Evolutionary conservation across 345 rosid species (phyloP), one percentile per base, ranked within the genome.

Genomic region (Populus alba): DNA sequence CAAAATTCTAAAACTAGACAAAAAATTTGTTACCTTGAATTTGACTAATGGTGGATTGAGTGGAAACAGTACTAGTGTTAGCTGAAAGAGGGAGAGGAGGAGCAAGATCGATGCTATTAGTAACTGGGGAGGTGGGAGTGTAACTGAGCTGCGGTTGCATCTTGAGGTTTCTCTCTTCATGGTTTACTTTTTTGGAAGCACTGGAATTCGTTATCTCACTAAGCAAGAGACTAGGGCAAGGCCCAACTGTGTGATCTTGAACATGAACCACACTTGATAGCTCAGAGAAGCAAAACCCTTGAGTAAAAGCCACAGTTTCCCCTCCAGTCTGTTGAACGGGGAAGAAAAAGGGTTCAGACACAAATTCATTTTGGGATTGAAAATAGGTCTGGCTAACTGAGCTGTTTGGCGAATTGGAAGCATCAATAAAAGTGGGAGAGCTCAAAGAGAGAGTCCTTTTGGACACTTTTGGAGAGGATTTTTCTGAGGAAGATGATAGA

Each of bases 401-500:
- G 66, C 83, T 84, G 37, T 81, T 74, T 8, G 90, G 81, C 16
- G 87, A 77, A 68, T 80, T 77, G 72, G 85, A 73, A 33, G 71
- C 18, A 33, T 79, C 82, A 16, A 76, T 45, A 61, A 76, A 22
- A 73, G 72, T 86, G 70, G 87, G 67, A 61, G 93, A 72, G 68
- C 75, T 85, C 73, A 87, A 65, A 67, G 88, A 79, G 38, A 80
- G 47, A 13, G 77, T 62, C 43, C 78, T 82, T 25, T 66, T 77
- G 49, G 84, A 82, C 49, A 66, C 82, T 25, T 71, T 74, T 3
- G 91, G 90, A 31, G 97, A 89, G 35, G 92, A 82, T 81, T 84
- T 94, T 15, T 91, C 86, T 3, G 90, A 87, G 5, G 97, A 90
- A 16, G 98, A 93, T 0, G 96, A 91, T 16, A 95, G 89, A 20